Percentiles rank a stretch among this genome's conserved stretches.
Conservation (phyloP, 345 rosid species). For the Ceriops tagal region DNA sequence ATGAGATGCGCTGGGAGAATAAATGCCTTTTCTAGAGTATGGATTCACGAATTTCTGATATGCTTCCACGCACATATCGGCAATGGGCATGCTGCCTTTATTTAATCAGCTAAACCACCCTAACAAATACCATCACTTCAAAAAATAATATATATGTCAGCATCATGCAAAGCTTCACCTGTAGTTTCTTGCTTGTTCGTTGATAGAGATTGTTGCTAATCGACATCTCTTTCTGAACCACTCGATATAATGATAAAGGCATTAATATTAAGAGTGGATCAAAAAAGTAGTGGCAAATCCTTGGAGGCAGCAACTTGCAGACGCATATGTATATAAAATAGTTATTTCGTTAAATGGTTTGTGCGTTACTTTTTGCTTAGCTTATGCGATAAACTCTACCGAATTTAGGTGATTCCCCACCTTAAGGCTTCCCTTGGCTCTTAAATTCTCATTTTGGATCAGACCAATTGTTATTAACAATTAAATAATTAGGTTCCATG, state of each 20-base stretch:
- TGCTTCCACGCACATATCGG: constrained; percentile 12
- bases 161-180: constrained; percentile 3
- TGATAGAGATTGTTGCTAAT: not conserved
- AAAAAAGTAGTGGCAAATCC: constrained; percentile 34
- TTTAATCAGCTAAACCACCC: not conserved
- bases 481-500: constrained; percentile 4
- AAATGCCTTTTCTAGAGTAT: constrained; percentile 7
- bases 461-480: constrained; percentile 13
- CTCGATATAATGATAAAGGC: constrained; percentile 7
- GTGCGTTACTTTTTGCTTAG: not conserved
- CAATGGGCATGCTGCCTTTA: not conserved
- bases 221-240: constrained; percentile 20
- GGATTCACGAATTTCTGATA: not conserved
- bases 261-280: constrained; percentile 27
- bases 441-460: constrained; percentile 9
- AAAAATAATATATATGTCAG: constrained; percentile 2
- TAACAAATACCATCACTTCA: not conserved
- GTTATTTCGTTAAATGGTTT: constrained; percentile 24
- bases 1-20: not conserved
- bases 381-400: constrained; percentile 6
- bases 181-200: constrained; percentile 2
- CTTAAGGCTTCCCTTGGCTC: constrained; percentile 20
- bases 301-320: constrained; percentile 39
- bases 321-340: constrained; percentile 25
- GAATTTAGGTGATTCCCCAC: constrained; percentile 45